Conservation (phyloP, 164 flowering plant species). For the Magnolia changhungtana region DNA sequence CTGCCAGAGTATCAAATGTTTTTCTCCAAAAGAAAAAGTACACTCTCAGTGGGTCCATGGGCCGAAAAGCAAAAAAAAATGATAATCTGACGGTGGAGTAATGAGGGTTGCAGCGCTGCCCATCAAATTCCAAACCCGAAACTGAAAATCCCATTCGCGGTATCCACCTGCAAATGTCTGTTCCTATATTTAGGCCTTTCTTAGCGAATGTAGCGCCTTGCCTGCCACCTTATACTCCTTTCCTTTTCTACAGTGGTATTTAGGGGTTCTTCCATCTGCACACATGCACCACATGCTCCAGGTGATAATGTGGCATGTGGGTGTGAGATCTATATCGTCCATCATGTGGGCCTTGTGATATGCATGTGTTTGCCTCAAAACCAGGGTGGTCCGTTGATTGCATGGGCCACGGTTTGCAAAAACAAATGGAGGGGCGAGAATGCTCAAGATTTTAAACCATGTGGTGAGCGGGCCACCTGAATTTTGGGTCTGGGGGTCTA, state of each 20-base stretch:
- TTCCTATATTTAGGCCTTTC: constrained; percentile 2
- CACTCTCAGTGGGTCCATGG: not conserved
- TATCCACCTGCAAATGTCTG: constrained; percentile 13
- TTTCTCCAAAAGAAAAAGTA: too few species aligned
- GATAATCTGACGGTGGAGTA: constrained; percentile 9
- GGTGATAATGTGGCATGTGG: not conserved
- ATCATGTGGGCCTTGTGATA: too few species aligned
- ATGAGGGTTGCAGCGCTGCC: constrained; percentile 14
- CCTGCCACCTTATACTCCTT: constrained; percentile 14
- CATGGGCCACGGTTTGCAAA: too few species aligned
- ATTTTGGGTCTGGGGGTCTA: too few species aligned
- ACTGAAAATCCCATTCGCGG: constrained; percentile 12
- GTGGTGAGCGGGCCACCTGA: too few species aligned
- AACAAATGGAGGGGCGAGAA: too few species aligned
- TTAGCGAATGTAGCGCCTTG: constrained; percentile 13
- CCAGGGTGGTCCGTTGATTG: too few species aligned
- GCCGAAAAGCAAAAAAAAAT: not conserved
- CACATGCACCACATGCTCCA: not conserved
- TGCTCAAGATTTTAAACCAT: too few species aligned
- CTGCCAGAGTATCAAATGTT: too few species aligned
- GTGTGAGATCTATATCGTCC: too few species aligned
- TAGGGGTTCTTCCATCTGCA: not conserved
- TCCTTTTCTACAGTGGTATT: constrained; percentile 8
- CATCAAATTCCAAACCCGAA: constrained; percentile 14
- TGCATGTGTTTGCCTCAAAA: too few species aligned